Conservation (phyloP, 768 basidiomycete genomes). For the Antrodiella citrinella region DNA sequence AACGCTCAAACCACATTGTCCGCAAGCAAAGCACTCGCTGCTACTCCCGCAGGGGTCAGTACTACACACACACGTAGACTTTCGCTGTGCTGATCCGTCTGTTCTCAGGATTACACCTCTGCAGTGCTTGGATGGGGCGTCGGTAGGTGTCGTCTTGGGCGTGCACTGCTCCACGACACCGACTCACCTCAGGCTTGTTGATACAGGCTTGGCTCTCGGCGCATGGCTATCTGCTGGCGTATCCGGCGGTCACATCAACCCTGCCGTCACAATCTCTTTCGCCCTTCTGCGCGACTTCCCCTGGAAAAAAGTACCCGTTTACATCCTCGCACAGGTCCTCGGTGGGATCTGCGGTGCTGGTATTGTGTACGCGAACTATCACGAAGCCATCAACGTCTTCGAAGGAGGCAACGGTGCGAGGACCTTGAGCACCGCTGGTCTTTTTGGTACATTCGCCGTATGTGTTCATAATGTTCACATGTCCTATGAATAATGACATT, state of each 20-base stretch:
- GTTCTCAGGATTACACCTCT: conserved; percentile 33
- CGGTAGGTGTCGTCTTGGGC: too few species aligned
- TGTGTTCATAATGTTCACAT: too few species aligned
- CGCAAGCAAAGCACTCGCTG: conserved; percentile 2
- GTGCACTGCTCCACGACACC: too few species aligned
- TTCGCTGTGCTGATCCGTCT: not conserved
- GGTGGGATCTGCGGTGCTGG: conserved; percentile 53
- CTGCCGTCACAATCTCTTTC: conserved; percentile 54
- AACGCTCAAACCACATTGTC: conserved; percentile 8
- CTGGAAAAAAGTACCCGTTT: conserved; percentile 71
- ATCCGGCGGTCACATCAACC: conserved; percentile 58
- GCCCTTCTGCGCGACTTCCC: conserved; percentile 69
- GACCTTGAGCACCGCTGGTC: conserved; percentile 47
- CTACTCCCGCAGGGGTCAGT: conserved; percentile 43
- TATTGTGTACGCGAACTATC: conserved; percentile 55
- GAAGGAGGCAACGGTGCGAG: conserved; percentile 49
- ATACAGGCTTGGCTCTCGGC: conserved; percentile 49
- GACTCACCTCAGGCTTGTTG: too few species aligned
- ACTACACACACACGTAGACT: too few species aligned
- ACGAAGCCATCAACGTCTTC: conserved; percentile 57
- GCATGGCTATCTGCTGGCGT: conserved; percentile 61
- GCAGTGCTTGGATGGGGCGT: conserved; percentile 49
- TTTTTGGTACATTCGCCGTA: conserved; percentile 60
- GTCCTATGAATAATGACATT: not conserved
- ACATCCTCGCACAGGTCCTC: conserved; percentile 54